Evolutionary conservation across 2,329 filamentous ascomycete species (phyloP), one percentile per base, ranked within the genome.

Genomic region (Trichothecium sympodiale): DNA sequence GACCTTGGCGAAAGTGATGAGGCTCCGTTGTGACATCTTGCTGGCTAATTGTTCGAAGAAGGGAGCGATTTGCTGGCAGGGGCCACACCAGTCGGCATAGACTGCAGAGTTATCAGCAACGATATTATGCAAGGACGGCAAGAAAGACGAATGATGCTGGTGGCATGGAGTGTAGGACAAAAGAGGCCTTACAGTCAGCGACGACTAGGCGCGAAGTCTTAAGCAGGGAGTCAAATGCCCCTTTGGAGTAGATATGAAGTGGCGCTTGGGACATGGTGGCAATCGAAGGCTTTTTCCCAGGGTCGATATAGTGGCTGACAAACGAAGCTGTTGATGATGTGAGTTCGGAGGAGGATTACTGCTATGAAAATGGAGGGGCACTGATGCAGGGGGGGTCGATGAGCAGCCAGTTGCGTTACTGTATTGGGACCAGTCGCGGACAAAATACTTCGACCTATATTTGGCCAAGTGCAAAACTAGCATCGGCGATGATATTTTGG

Each of bases 1-100:
- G 63, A 95, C 72, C 65, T 91, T 94, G 55, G 77, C 77, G 56
- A 96, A 95, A 25, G 80, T 83, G 48, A 94, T 79, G 44, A 72
- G 65, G 46, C 79, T 77, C 13, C 80, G 73, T 35, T 77, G 73
- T 14, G 84, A 82, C 31, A 94, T 71, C 42, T 78, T 70, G 31
- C 61, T 55, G 23, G 87, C 78, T 33, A 95, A 73, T 54, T 79
- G 65, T 51, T 91, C 83, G 64, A 85, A 95, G 43, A 87, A 60
- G 14, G 88, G 85, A 5, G 82, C 83, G 46, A 96, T 87, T 44
- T 75, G 69, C 49, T 85, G 83, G 72, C 87, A 94, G 51, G 86
- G 83, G 25, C 67, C 79, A 53, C 83, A 94, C 80, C 83, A 91
- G 52, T 85, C 80, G 50, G 87, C 85, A 51, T 84, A 89, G 69